These are phyloP conservation scores for Lepidium didymum DNA, from an alignment of 345 rosid genomes.

Conservation along the genomic window DNA sequence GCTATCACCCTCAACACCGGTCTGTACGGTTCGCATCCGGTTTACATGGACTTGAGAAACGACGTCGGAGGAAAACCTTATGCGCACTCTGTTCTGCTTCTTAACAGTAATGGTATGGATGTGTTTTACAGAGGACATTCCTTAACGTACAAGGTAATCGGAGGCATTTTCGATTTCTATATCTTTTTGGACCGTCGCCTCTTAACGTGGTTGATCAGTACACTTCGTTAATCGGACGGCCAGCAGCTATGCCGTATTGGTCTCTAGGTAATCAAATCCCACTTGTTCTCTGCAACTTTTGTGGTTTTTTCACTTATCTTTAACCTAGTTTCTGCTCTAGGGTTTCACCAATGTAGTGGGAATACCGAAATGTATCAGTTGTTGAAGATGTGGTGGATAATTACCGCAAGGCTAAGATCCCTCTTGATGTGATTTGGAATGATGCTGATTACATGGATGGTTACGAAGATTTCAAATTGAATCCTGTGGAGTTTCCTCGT, in stretches of 20 bases:
- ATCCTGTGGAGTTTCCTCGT: slow-evolving; percentile 55
- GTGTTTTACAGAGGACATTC: slow-evolving; percentile 74
- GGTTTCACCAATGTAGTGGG: slow-evolving; percentile 99
- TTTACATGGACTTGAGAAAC: slow-evolving; percentile 92
- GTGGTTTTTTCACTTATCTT: neutral
- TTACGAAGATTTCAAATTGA: slow-evolving; percentile 83
- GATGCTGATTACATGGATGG: slow-evolving; percentile 98
- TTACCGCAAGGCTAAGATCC: slow-evolving; percentile 76
- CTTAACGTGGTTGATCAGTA: slow-evolving; percentile 76
- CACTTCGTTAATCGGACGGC: slow-evolving; percentile 73
- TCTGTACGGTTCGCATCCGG: slow-evolving; percentile 86
- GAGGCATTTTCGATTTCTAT: slow-evolving; percentile 85
- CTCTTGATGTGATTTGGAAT: slow-evolving; percentile 91
- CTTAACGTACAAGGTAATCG: slow-evolving; percentile 78
- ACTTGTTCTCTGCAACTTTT: neutral
- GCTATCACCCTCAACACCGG: slow-evolving; percentile 74
- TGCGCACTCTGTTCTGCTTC: slow-evolving; percentile 75
- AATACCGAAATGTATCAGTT: slow-evolving; percentile 83
- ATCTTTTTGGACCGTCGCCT: slow-evolving; percentile 81
- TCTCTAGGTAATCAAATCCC: slow-evolving; percentile 51
- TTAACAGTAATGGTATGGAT: slow-evolving; percentile 97
- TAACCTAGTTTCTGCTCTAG: slow-evolving; percentile 31
- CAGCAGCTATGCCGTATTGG: slow-evolving; percentile 99
- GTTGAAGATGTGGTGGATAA: slow-evolving; percentile 88
- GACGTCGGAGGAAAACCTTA: slow-evolving; percentile 40